These are phyloP conservation scores for Kodamaea fukazawae DNA, from an alignment of 805 yeast species.

Conservation along the genomic window DNA sequence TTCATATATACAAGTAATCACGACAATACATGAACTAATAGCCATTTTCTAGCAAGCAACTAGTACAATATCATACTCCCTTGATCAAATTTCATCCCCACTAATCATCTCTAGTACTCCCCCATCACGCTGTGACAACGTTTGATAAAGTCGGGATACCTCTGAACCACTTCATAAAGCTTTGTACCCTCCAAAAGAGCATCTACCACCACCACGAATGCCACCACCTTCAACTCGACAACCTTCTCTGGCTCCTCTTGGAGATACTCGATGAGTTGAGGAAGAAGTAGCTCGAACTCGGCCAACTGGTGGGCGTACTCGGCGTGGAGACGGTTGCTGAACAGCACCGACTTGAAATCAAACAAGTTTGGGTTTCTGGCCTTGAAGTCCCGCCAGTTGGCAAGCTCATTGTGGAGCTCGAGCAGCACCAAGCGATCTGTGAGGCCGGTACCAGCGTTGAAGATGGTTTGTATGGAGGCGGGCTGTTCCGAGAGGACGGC, in stretches of 20 bases:
- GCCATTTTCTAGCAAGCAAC: too few relatives aligned
- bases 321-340: background rate
- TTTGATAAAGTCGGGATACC: slow-evolving; percentile 7
- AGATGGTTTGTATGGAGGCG: slow-evolving; percentile 12
- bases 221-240: slow-evolving; percentile 13
- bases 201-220: slow-evolving; percentile 17
- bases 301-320: slow-evolving; percentile 11
- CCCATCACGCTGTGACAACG: slow-evolving; percentile 9
- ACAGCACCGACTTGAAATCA: slow-evolving; percentile 4
- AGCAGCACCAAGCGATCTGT: slow-evolving; percentile 7
- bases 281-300: slow-evolving; percentile 13
- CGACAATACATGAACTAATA: too few relatives aligned
- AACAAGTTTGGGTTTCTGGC: slow-evolving; percentile 27
- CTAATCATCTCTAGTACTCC: too few relatives aligned
- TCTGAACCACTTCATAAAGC: slow-evolving; percentile 13
- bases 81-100: too few relatives aligned
- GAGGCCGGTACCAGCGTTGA: slow-evolving; percentile 8
- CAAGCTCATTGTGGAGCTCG: slow-evolving; percentile 20
- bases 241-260: slow-evolving; percentile 9
- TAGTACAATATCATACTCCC: too few relatives aligned
- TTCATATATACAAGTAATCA: too few relatives aligned
- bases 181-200: slow-evolving; percentile 18
- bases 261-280: slow-evolving; percentile 12
- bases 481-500: slow-evolving; percentile 22
- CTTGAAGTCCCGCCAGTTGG: slow-evolving; percentile 26